These are phyloP conservation scores for Neurospora sp. DNA, from an alignment of 495 filamentous ascomycete genomes.

Conservation along the genomic window DNA sequence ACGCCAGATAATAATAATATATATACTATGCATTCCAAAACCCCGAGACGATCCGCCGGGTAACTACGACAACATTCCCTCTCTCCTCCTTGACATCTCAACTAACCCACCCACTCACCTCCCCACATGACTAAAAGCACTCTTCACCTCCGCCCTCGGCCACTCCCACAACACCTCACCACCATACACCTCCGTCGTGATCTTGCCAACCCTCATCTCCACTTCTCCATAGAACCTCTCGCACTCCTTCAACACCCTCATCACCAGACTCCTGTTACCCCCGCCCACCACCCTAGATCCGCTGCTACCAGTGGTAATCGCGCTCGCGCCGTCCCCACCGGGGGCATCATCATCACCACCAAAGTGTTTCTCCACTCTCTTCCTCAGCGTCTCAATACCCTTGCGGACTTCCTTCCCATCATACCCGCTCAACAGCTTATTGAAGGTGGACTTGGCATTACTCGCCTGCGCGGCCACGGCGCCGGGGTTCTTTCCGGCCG, in stretches of 20 bases:
- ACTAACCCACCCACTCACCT: conserved; percentile 16
- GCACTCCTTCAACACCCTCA: conserved; percentile 69
- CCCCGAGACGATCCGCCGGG: background rate
- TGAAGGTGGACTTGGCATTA: conserved; percentile 69
- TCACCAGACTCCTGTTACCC: conserved; percentile 49
- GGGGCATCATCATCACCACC: conserved; percentile 65
- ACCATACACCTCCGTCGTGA: conserved; percentile 48
- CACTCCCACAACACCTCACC: conserved; percentile 47
- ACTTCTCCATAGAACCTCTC: conserved; percentile 68
- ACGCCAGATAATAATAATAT: background rate
- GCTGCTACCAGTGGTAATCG: background rate
- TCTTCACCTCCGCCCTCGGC: conserved; percentile 42
- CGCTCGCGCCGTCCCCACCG: background rate
- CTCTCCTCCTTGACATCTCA: background rate
- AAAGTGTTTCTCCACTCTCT: conserved; percentile 94
- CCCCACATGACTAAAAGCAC: conserved; percentile 34
- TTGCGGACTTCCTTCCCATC: conserved; percentile 74
- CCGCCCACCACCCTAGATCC: background rate
- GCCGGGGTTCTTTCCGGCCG: conserved; percentile 30
- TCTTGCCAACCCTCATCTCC: conserved; percentile 55
- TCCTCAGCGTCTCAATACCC: conserved; percentile 75
- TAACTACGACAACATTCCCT: background rate
- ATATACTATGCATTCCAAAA: background rate
- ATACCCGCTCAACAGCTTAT: conserved; percentile 70
- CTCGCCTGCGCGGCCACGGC: conserved; percentile 60